Base-by-base conservation (phyloP, 2,329 filamentous ascomycete genomes). In the Neurospora sp. region DNA sequence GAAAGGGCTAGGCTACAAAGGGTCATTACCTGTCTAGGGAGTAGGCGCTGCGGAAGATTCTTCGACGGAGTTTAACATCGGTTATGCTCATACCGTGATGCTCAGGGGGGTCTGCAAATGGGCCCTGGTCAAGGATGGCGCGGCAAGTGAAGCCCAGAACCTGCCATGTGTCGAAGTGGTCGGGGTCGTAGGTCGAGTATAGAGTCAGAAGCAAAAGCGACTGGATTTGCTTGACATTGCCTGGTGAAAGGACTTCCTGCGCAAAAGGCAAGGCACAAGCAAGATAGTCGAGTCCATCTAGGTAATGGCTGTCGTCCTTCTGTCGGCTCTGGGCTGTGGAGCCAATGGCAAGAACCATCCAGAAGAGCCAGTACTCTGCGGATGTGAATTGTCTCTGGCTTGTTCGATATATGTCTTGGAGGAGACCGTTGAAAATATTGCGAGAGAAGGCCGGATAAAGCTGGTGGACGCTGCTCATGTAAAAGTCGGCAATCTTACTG, bases 131-230 rank as follows among this genome's bases (percentile, higher is more conserved):
- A 28, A 97, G 87, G 77, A 95, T 89, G 6, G 93, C 92, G 70
- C 95, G 89, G 52, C 92, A 92, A 7, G 95, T 94, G 78, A 96
- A 94, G 7, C 95, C 96, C 70, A 97, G 92, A 72, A 97, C 81
- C 73, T 96, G 94, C 94, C 96, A 98, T 75, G 91, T 93, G 76
- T 97, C 93, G 76, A 97, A 97, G 77, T 96, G 93, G 58, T 90
- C 88, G 2, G 95, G 94, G 75, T 98, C 94, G 67, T 97, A 84
- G 83, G 96, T 91, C 3, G 95, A 90, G 78, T 97, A 98, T 75
- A 97, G 89, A 0, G 93, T 93, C 68, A 98, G 86, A 2, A 98
- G 84, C 2, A 97, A 81, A 28, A 98, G 84, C 0, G 93, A 93
- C 78, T 97, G 94, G 17, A 98, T 93, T 75, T 96, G 95, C 1